phyloP scores from a whole-genome alignment of 164 flowering plant genomes.

The Kingdonia uniflora region DNA sequence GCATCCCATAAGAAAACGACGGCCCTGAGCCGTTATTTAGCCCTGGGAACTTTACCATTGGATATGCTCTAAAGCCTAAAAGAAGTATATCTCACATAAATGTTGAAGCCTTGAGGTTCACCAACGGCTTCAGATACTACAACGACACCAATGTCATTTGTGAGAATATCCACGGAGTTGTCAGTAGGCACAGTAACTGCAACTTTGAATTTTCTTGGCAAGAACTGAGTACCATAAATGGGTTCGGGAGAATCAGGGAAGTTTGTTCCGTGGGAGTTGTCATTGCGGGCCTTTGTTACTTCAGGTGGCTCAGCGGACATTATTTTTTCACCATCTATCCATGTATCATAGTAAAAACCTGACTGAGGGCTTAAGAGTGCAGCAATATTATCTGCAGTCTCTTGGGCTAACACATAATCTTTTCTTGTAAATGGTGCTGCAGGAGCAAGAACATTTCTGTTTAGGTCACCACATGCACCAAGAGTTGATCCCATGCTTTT shows the following conservation, averaged over 20 bases:
- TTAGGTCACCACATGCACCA: conserved; percentile 99
- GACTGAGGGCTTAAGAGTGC: conserved; percentile 91
- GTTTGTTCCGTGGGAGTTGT: conserved; percentile 94
- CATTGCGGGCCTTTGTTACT: conserved; percentile 81
- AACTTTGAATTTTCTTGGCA: conserved; percentile 94
- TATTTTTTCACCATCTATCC: conserved; percentile 93
- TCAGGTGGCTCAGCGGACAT: conserved; percentile 93
- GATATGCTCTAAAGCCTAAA: too few species aligned
- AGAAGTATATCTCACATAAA: conserved; percentile 51
- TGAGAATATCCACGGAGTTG: conserved; percentile 91
- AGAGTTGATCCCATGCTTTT: conserved; percentile 88
- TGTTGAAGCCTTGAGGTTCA: conserved; percentile 87
- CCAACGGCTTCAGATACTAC: conserved; percentile 79
- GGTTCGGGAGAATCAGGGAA: conserved; percentile 95
- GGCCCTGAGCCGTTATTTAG: too few species aligned
- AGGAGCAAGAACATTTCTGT: conserved; percentile 98
- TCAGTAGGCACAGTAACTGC: conserved; percentile 94
- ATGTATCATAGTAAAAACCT: conserved; percentile 91
- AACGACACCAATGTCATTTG: conserved; percentile 94
- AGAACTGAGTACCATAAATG: conserved; percentile 93
- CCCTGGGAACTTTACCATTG: too few species aligned
- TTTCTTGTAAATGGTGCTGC: conserved; percentile 81
- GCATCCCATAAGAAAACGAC: too few species aligned
- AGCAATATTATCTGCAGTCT: conserved; percentile 96
- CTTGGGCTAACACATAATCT: conserved; percentile 84